A percentile compares a stretch with the other conserved stretches of the same genome.
These are phyloP conservation scores for Comarum palustre DNA, from an alignment of 306 rosid species.

Conservation along the genomic window DNA sequence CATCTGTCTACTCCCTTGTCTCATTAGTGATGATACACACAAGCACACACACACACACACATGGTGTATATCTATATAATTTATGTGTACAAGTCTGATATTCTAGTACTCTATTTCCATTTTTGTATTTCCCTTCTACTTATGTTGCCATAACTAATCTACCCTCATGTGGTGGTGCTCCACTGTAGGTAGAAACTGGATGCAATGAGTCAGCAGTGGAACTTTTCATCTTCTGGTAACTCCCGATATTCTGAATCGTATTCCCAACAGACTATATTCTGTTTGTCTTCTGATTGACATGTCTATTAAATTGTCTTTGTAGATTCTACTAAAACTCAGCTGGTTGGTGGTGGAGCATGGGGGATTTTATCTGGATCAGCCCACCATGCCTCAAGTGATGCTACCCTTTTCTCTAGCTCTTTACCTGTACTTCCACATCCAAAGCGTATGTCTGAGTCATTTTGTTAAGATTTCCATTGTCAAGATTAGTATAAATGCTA, in stretches of 20 bases:
- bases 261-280: not conserved
- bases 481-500: conserved; percentile 2
- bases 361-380: conserved; percentile 50
- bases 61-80: not conserved
- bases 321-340: conserved; percentile 56
- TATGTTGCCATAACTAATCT: conserved; percentile 8
- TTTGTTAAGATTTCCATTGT: conserved; percentile 17
- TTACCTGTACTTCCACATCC: conserved; percentile 76
- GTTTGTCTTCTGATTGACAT: conserved; percentile 16
- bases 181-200: conserved; percentile 34
- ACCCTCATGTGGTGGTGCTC: conserved; percentile 8
- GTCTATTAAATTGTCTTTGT: conserved; percentile 17
- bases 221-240: conserved; percentile 51
- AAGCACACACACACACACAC: not conserved
- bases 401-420: conserved; percentile 76
- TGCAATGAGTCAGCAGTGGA: conserved; percentile 61
- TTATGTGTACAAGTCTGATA: not conserved
- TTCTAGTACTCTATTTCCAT: not conserved
- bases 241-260: conserved; percentile 8
- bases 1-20: not conserved
- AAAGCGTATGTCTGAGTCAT: conserved; percentile 44
- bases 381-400: conserved; percentile 61
- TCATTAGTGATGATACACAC: not conserved
- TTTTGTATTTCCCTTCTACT: not conserved
- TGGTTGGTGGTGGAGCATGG: conserved; percentile 40